Conservation (phyloP, 768 basidiomycete species). For the Cyclocybe aegerita region DNA sequence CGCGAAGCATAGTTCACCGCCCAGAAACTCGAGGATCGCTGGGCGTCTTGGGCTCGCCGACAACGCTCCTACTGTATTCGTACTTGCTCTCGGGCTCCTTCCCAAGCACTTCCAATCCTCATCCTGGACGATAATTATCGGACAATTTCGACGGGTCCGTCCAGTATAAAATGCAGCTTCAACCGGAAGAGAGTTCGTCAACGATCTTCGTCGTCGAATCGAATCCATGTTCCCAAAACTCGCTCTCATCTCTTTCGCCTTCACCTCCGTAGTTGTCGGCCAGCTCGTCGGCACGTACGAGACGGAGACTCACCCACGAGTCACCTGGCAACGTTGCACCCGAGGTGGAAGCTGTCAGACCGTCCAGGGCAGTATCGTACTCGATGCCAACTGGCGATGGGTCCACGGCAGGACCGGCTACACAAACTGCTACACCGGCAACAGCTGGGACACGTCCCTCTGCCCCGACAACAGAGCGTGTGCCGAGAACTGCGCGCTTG, state of each 20-base stretch:
- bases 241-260: background rate
- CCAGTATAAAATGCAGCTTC: no score
- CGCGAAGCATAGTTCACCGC: no score
- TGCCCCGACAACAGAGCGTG: constrained; percentile 38
- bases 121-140: no score
- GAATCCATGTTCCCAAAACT: constrained; percentile 5
- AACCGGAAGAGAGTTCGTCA: no score
- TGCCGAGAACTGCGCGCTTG: constrained; percentile 27
- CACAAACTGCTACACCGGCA: constrained; percentile 30
- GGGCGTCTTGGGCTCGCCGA: no score
- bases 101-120: no score
- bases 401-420: constrained; percentile 24
- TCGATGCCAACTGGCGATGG: no score
- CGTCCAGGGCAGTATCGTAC: constrained; percentile 20
- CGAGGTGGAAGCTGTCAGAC: constrained; percentile 28
- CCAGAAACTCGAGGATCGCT: no score
- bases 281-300: background rate
- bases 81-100: no score
- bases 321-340: constrained; percentile 37
- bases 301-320: constrained; percentile 37
- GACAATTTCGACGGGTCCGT: no score
- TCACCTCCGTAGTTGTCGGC: background rate
- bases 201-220: no score
- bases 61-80: no score
- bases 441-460: constrained; percentile 26